Evolutionary conservation across 805 yeast genomes (phyloP), one percentile per base, ranked within the genome.

Genomic region (Teunomyces funiuensis): DNA sequence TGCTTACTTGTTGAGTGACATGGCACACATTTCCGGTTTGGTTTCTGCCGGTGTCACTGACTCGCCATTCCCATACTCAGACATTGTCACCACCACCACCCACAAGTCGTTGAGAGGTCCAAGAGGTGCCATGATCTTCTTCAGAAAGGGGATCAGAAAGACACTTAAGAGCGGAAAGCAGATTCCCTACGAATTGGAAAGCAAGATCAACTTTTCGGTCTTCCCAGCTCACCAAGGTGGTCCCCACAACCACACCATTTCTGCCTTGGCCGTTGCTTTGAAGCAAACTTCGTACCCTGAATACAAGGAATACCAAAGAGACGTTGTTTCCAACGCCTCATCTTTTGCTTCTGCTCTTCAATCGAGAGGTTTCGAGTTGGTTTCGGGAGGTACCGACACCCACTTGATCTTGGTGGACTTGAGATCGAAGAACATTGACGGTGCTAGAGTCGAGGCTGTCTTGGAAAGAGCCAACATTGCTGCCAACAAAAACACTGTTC

Each of bases 211-310:
- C 79, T 93, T 93, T 69, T 89, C 97, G 7, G 99, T 93, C 41
- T 93, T 93, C 91, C 99, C 99, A 59, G 99, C 96, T 54, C 99
- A 93, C 72, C 99, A 93, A 77, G 99, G 99, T 77, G 99, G 99
- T 65, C 99, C 99, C 58, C 98, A 93, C 74, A 93, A 93, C 78
- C 99, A 93, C 74, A 93, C 99, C 53, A 93, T 93, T 64, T 85
- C 97, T 54, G 99, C 98, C 26, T 74, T 93, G 58, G 97, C 98
- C 13, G 93, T 90, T 50, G 98, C 99, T 39, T 80, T 93, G 65
- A 89, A 89, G 66, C 99, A 93, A 75, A 95, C 96, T 46, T 76
- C 80, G 50, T 74, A 88, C 39, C 95, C 95, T 46, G 97, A 90
- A 68, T 93, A 84, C 74, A 85, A 80, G 66, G 85, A 80, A 60